Base-by-base conservation (phyloP, 2,329 filamentous ascomycete genomes). In the Paraphoma chrysanthemicola region DNA sequence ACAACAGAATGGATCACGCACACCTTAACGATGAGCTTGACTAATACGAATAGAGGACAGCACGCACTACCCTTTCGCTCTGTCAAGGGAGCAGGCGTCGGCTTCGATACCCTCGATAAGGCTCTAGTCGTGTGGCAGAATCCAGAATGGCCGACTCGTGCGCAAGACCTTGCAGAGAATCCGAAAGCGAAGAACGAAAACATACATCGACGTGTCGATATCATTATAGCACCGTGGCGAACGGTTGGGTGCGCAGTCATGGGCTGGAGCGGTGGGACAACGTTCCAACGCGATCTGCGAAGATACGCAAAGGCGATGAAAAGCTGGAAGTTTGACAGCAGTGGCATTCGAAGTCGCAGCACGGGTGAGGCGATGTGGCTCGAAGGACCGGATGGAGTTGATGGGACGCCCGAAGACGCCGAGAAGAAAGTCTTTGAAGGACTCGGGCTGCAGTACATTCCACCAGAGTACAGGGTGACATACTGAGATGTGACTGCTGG, bases 71-170 rank as follows among this genome's bases (percentile, higher is more conserved):
- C 86, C 0, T 86, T 83, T 66, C 80, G 79, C 6, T 76, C 74
- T 5, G 73, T 78, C 3, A 75, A 69, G 48, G 71, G 67, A 11
- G 71, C 76, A 5, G 78, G 79, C 1, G 79, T 82, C 18, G 91
- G 91, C 0, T 97, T 97, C 64, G 93, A 97, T 71, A 91, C 88
- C 0, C 83, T 98, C 1, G 93, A 98, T 75, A 97, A 97, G 75
- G 93, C 93, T 0, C 80, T 98, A 50, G 90, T 97, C 0, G 92
- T 97, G 0, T 98, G 94, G 94, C 91, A 96, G 71, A 82, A 93
- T 68, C 89, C 89, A 0, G 48, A 60, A 2, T 79, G 79, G 73
- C 73, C 77, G 5, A 75, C 70, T 0, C 76, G 77, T 54, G 70
- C 68, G 1, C 73, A 56, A 12, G 79, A 79, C 47, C 63, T 75